phyloP scores from a whole-genome alignment of 2,329 filamentous ascomycete species.

The Exophiala calicioides region DNA sequence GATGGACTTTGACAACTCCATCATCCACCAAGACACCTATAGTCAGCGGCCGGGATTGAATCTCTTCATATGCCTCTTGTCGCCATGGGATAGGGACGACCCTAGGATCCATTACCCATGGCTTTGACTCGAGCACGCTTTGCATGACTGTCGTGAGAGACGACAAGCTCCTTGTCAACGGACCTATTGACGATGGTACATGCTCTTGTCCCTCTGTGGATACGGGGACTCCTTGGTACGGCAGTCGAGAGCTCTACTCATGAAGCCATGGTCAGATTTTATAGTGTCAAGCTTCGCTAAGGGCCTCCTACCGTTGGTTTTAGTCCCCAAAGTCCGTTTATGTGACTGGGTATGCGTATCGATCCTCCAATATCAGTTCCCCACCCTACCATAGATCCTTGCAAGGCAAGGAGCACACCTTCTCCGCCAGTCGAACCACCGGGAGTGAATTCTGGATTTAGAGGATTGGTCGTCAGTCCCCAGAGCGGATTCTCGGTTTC shows the following conservation, averaged over 20 bases:
- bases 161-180: slow-evolving; percentile 55
- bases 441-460: slow-evolving; percentile 45
- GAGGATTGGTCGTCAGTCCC: slow-evolving; percentile 52
- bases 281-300: too few relatives aligned
- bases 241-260: slow-evolving; percentile 56
- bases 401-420: slow-evolving; percentile 41
- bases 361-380: slow-evolving; percentile 58
- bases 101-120: slow-evolving; percentile 58
- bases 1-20: slow-evolving; percentile 28
- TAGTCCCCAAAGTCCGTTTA: slow-evolving; percentile 53
- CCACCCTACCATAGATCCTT: slow-evolving; percentile 49
- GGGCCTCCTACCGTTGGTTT: slow-evolving; percentile 49
- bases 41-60: slow-evolving; percentile 43
- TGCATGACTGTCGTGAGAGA: slow-evolving; percentile 49
- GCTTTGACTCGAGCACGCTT: slow-evolving; percentile 41
- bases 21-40: slow-evolving; percentile 29
- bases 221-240: slow-evolving; percentile 60
- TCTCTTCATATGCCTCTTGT: slow-evolving; percentile 46
- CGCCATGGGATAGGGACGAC: slow-evolving; percentile 59
- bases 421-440: slow-evolving; percentile 53
- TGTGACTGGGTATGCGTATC: slow-evolving; percentile 50
- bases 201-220: slow-evolving; percentile 66
- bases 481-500: slow-evolving; percentile 57
- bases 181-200: slow-evolving; percentile 63
- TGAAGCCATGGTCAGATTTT: too few relatives aligned